Base-by-base conservation (phyloP, 1,284 basidiomycete species). In the Tetrapyrgos nigripes region DNA sequence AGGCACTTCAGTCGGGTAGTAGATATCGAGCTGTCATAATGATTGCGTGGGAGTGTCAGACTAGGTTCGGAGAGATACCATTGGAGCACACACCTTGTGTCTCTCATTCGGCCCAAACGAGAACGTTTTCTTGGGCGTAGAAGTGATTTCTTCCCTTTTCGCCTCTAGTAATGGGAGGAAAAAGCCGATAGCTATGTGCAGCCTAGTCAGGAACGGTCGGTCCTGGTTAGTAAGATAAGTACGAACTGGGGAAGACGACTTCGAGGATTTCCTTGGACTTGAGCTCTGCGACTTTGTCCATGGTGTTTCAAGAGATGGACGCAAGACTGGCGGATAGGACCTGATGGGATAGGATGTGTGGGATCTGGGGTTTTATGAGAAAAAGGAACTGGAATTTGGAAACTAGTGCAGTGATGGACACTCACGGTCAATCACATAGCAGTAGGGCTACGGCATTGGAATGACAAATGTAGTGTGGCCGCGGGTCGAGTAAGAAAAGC, bases 101-200 rank as follows among this genome's bases (percentile, higher is more conserved):
- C 87, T 73, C 11, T 82, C 79, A 1, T 73, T 78, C 9, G 70
- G 54, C 4, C 86, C 86, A 64, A 84, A 89, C 55, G 77, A 70
- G 72, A 87, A 87, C 2, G 84, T 84, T 63, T 77, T 80, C 50
- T 75, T 73, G 3, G 81, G 73, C 13, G 80, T 69, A 50, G 68
- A 66, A 23, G 74, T 61, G 47, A 85, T 85, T 14, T 76, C 72
- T 13, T 66, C 66, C 9, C 75, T 75, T 17, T 71, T 76, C 26
- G 73, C 69, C 57, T 80, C 74, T 5, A 85, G 65, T 11, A 80
- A 58, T 9, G 81, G 80, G 31, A 72, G 55, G 57, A 88, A 84
- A 1, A 80, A 79, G 40, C 63, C 67, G 40, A 80, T 61, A 23
- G 82, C 83, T 84, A 44, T 21, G 9, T 37, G 5, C n/a, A 19